These are phyloP conservation scores for Zea luxurians DNA, from an alignment of 176 grass and related monocot genomes.

Conservation along the genomic window DNA sequence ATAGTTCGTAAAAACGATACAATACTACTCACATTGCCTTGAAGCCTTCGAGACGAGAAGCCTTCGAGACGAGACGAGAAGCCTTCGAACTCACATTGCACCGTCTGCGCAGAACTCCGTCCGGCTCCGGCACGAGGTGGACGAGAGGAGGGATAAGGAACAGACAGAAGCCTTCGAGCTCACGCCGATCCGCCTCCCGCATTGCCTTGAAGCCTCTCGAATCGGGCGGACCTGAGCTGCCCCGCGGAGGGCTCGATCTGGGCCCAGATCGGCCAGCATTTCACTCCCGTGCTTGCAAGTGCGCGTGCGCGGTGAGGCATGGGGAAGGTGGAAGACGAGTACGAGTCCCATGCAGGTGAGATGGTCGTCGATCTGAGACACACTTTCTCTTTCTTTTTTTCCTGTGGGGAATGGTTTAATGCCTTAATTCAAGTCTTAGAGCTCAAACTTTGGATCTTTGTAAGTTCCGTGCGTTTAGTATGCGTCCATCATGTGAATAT, in stretches of 20 bases:
- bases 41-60: no score
- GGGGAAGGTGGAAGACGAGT: slow-evolving; percentile 61
- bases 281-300: slow-evolving; percentile 5
- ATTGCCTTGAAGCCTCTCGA: slow-evolving; percentile 38
- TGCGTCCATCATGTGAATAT: neutral
- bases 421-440: slow-evolving; percentile 5
- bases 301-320: slow-evolving; percentile 40
- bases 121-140: slow-evolving; percentile 1
- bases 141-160: neutral
- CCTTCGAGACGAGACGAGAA: no score
- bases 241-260: slow-evolving; percentile 53
- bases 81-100: no score
- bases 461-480: neutral
- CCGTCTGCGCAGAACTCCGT: slow-evolving; percentile 19
- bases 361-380: slow-evolving; percentile 51
- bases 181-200: slow-evolving; percentile 39
- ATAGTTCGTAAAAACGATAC: no score
- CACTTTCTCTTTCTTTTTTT: slow-evolving; percentile 9
- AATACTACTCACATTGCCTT: no score
- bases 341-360: slow-evolving; percentile 64
- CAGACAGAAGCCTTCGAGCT: slow-evolving; percentile 28
- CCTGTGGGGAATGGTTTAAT: neutral
- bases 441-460: slow-evolving; percentile 44
- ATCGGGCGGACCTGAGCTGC: slow-evolving; percentile 25
- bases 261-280: slow-evolving; percentile 44